Percentiles rank a stretch among this genome's conserved stretches.
phyloP scores from a whole-genome alignment of 2,329 filamentous ascomycete genomes.

The Diplocarpon rosae region DNA sequence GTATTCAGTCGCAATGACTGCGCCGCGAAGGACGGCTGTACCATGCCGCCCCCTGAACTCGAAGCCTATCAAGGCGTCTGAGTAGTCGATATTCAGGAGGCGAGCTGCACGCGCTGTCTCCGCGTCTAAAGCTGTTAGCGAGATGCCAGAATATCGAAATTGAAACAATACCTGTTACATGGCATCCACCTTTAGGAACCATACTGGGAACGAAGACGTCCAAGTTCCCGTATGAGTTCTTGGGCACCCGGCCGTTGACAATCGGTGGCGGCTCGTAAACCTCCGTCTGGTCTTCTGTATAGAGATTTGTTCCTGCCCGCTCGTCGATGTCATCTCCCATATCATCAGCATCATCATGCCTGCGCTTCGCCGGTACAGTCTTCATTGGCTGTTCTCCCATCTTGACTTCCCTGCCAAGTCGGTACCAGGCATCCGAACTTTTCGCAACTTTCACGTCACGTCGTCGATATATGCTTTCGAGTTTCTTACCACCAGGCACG shows the following conservation, averaged over 20 bases:
- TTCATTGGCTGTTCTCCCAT: slow-evolving; percentile 74
- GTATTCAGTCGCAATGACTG: slow-evolving; percentile 63
- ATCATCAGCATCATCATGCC: slow-evolving; percentile 29
- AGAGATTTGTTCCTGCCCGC: slow-evolving; percentile 45
- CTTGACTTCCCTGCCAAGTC: slow-evolving; percentile 70
- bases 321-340: slow-evolving; percentile 32
- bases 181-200: slow-evolving; percentile 71
- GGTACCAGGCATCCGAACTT: slow-evolving; percentile 84
- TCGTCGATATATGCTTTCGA: slow-evolving; percentile 76
- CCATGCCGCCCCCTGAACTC: slow-evolving; percentile 77
- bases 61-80: slow-evolving; percentile 83
- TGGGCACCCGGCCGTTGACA: slow-evolving; percentile 63
- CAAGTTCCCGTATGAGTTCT: slow-evolving; percentile 89
- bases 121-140: slow-evolving; percentile 32
- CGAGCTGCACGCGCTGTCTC: slow-evolving; percentile 61
- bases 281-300: slow-evolving; percentile 54
- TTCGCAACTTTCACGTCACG: slow-evolving; percentile 68
- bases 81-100: slow-evolving; percentile 71
- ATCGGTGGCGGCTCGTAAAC: slow-evolving; percentile 69
- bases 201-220: slow-evolving; percentile 89
- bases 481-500: slow-evolving; percentile 24
- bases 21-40: slow-evolving; percentile 70
- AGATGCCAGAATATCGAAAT: background rate
- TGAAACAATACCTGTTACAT: slow-evolving; percentile 46
- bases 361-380: slow-evolving; percentile 42